Base-by-base conservation (phyloP, 2,329 filamentous ascomycete genomes). In the Penicillium sp. region DNA sequence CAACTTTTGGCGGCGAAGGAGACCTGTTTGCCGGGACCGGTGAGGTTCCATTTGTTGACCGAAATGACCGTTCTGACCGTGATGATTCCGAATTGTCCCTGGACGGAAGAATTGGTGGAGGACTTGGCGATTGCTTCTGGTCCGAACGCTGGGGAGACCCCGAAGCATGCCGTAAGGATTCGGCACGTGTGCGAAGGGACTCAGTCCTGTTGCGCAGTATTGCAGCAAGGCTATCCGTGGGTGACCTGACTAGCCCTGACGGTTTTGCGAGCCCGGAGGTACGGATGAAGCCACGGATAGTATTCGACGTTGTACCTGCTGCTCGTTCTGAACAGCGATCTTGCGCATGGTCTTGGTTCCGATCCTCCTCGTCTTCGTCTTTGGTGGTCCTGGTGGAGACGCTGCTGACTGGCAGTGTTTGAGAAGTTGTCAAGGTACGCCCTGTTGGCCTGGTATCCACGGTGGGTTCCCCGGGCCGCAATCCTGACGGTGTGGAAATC, bases 281-380 rank as follows among this genome's bases (percentile, higher is more conserved):
- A 70, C 61, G 71, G 69, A 68, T 73, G 70, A 63, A 72, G 51
- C 71, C 71, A 73, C 66, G 68, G 56, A 70, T 72, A 60, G 61
- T 58, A 45, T 57, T 58, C 44, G 60, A 27, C 45, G 61, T 38
- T 56, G 57, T 54, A 62, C 54, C 45, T 41, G 42, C 23, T 34
- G 47, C 16, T 51, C 47, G 16, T 50, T 54, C 40, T 53, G 27
- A 45, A n/a, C 7, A 10, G 38, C 21, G 49, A 18, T 49, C 45
- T 53, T 60, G 54, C 18, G 5, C 21, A 15, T 47, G 46, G 27
- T 40, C 38, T 42, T 35, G 25, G 29, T 42, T 52, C 46, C 34
- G 38, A 23, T n/a, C 18, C 27, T 27, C 13, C 47, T 60, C 54
- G 51, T 35, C 32, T 49, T 50, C 56, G 15, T 58, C 58, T 47